A percentile compares a stretch with the other conserved stretches of the same genome.
Evolutionary conservation across 116 monocot genomes (phyloP).

Genomic region (Phalaenopsis hybrid): DNA sequence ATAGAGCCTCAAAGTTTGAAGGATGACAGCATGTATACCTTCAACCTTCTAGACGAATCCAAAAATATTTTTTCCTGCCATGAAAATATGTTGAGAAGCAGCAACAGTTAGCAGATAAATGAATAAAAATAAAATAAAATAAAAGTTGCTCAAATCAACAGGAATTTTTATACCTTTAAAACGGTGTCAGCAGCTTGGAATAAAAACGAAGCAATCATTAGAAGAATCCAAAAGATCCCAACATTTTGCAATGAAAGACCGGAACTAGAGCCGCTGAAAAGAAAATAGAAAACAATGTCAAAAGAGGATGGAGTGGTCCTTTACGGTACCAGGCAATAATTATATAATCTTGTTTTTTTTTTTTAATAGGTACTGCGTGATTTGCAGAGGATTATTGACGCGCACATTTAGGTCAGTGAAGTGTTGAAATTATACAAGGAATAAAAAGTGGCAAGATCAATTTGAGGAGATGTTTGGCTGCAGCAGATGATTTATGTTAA

Average conservation of each 20-base stretch:
- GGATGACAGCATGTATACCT: slow-evolving; percentile 44
- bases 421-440: no score
- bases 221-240: slow-evolving; percentile 78
- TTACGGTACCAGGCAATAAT: neutral
- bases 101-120: slow-evolving; percentile 12
- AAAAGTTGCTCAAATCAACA: slow-evolving; percentile 1
- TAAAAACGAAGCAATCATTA: slow-evolving; percentile 92
- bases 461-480: no score
- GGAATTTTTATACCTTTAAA: slow-evolving; percentile 51
- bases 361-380: neutral
- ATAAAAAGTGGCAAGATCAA: no score
- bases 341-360: neutral
- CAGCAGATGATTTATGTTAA: no score
- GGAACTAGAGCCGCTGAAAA: slow-evolving; percentile 71
- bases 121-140: neutral
- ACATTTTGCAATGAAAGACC: slow-evolving; percentile 47
- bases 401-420: no score
- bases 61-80: slow-evolving; percentile 84
- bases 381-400: neutral
- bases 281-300: neutral
- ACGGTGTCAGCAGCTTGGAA: slow-evolving; percentile 97
- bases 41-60: slow-evolving; percentile 65
- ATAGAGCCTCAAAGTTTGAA: neutral
- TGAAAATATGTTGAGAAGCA: slow-evolving; percentile 15
- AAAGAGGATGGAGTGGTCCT: neutral